phyloP scores from a whole-genome alignment of 129 eudicot species.

The Heracleum sosnowskyi region DNA sequence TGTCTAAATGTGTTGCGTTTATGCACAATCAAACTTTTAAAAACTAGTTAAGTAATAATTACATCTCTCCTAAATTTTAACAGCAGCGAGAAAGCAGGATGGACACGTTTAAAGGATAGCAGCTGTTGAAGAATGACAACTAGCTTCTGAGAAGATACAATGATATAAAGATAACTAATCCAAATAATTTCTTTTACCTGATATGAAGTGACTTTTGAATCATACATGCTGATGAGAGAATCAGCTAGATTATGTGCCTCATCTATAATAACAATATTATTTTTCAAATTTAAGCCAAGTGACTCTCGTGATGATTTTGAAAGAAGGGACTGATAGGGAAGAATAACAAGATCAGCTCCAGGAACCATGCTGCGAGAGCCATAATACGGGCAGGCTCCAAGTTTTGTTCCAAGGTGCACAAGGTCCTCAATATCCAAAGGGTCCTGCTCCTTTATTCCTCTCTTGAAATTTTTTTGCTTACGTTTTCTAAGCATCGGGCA shows the following conservation, averaged over 20 bases:
- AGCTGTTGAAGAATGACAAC: background rate
- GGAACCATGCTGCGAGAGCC: slow-evolving; percentile 88
- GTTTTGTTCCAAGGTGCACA: slow-evolving; percentile 57
- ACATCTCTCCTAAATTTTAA: background rate
- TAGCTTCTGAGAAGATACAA: background rate
- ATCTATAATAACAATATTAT: slow-evolving; percentile 72
- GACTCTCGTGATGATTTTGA: slow-evolving; percentile 95
- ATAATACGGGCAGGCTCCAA: slow-evolving; percentile 89
- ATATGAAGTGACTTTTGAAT: slow-evolving; percentile 57
- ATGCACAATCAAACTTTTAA: background rate
- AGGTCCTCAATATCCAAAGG: slow-evolving; percentile 91
- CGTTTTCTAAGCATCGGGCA: slow-evolving; percentile 82
- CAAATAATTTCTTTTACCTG: slow-evolving; percentile 45
- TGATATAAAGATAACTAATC: background rate
- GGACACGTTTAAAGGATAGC: background rate
- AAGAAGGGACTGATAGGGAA: slow-evolving; percentile 95
- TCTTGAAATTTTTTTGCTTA: slow-evolving; percentile 55
- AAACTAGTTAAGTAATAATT: background rate
- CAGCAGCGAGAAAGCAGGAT: background rate
- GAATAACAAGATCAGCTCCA: slow-evolving; percentile 85
- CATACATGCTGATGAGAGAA: slow-evolving; percentile 92
- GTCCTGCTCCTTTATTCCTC: slow-evolving; percentile 46
- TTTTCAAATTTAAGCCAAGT: slow-evolving; percentile 72
- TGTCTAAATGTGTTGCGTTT: background rate
- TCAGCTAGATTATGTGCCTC: slow-evolving; percentile 99